Evolutionary conservation across 345 rosid genomes (phyloP), one percentile per base, ranked within the genome.

Genomic region (Salix dunnii): DNA sequence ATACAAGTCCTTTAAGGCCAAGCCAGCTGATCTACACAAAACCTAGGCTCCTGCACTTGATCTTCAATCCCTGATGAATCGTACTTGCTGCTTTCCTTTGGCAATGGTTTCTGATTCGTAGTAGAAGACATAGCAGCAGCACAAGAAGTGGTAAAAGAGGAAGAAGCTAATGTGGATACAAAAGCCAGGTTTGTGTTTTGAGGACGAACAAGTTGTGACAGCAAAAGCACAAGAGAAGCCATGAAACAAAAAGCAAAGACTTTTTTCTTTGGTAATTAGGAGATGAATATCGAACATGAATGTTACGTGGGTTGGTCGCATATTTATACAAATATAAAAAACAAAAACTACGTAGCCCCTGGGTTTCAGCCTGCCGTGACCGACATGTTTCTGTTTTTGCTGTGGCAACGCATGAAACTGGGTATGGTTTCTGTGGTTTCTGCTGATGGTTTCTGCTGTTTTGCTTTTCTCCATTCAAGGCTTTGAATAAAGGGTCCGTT

Each of bases 221-320:
- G 25, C 53, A 76, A 35, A 27, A 76, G 79, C 23, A 76, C 79
- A 17, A 76, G 79, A 33, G 79, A 76, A 60, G 79, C 79, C 79
- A 76, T 68, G 12, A 16, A 42, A 14, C 51, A 46, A 1, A 0
- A 18, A 18, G 55, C 21, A 49, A 20, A 46, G 51, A 46, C 14
- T 49, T 49, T 18, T 49, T 17, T 49, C 20, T 1, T 30, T 12
- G 4, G 2, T 17, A 17, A 35, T 5, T 0, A 23, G 30, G 38
- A 25, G 27, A 33, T 33, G 68, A 36, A 49, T 49, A 17, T 3
- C 20, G n/a, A n/a, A 17, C 21, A 49, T 18, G n/a, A 49, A 49
- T 9, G 55, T 18, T 49, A 4, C 20, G 21, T 18, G 55, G n/a
- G 3, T 18, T 46, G 18, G 55, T 17, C n/a, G 20, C n/a, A 0